Evolutionary conservation across 306 rosid genomes (phyloP).

Genomic region (Prunus davidiana): DNA sequence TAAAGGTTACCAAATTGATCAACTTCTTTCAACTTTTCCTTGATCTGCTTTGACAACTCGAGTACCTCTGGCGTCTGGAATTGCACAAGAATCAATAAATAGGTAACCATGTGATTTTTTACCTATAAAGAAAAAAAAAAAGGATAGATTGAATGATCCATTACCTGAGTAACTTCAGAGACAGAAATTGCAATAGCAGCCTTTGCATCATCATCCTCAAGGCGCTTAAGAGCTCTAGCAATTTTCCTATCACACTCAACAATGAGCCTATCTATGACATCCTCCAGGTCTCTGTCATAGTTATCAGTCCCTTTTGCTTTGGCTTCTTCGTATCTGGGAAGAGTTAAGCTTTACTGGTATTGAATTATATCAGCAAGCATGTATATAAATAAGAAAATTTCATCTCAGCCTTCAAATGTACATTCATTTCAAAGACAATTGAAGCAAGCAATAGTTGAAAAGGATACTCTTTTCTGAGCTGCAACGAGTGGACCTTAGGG

Average conservation of each 20-base stretch:
- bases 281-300: conserved; percentile 95
- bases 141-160: background rate
- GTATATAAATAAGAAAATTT: background rate
- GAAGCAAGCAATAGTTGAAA: background rate
- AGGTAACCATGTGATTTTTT: background rate
- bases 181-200: conserved; percentile 99
- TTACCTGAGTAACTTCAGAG: conserved; percentile 89
- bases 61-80: conserved; percentile 80
- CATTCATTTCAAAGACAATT: background rate
- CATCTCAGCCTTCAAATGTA: background rate
- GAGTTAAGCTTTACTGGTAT: conserved; percentile 40
- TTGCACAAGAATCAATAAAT: conserved; percentile 13
- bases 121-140: background rate
- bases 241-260: conserved; percentile 96
- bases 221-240: conserved; percentile 87
- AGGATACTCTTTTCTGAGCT: conserved; percentile 99
- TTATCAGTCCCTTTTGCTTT: conserved; percentile 65
- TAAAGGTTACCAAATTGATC: conserved; percentile 69
- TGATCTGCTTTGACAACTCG: conserved; percentile 77
- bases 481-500: conserved; percentile 97
- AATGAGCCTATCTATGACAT: conserved; percentile 90
- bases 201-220: conserved; percentile 97
- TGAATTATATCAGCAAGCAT: background rate
- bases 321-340: conserved; percentile 79
- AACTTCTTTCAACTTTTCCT: conserved; percentile 85